A percentile compares a stretch with the other conserved stretches of the same genome.
Evolutionary conservation across 257 asterid genomes (phyloP).

Genomic region (Cinchona pubescens): DNA sequence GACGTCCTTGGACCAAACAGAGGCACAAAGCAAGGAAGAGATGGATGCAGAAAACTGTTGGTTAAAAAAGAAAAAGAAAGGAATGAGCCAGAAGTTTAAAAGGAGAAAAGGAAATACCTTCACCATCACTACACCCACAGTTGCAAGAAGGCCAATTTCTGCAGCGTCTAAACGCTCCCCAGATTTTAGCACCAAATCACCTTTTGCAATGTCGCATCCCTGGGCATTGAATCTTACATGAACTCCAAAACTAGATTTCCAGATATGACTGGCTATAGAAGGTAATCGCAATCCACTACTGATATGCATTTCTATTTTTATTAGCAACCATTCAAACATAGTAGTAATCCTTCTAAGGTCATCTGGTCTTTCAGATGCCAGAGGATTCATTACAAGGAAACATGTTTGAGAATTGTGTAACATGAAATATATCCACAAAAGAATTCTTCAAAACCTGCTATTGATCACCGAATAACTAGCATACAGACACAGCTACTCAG

Average conservation of each 20-base stretch:
- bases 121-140: conserved; percentile 64
- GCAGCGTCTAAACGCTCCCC: conserved; percentile 85
- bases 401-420: background rate
- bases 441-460: background rate
- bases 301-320: background rate
- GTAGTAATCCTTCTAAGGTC: background rate
- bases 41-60: background rate
- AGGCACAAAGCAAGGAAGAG: conserved; percentile 20
- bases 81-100: background rate
- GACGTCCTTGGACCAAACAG: conserved; percentile 16
- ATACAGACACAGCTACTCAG: background rate
- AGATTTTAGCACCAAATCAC: conserved; percentile 68
- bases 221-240: conserved; percentile 26
- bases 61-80: conserved; percentile 13
- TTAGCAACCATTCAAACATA: background rate
- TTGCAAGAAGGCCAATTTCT: conserved; percentile 87
- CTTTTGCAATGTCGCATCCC: conserved; percentile 87
- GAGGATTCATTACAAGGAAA: background rate
- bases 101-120: conserved; percentile 45
- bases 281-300: background rate
- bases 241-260: background rate
- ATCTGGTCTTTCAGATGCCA: background rate
- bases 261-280: background rate
- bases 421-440: background rate
- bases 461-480: background rate